phyloP scores from a whole-genome alignment of 2,329 filamentous ascomycete species.

The Pyrenophora tritici-repentis region DNA sequence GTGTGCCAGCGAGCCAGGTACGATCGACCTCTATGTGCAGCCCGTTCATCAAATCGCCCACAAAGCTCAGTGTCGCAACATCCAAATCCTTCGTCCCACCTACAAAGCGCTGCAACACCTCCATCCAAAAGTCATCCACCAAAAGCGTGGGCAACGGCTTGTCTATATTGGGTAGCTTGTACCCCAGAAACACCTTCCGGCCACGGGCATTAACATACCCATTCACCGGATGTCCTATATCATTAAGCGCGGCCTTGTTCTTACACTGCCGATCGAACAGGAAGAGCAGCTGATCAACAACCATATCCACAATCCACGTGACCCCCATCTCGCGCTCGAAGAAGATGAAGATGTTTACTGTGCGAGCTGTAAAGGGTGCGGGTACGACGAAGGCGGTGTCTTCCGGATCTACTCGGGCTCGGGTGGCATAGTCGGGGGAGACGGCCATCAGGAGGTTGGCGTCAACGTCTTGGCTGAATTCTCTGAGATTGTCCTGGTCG shows the following conservation, averaged over 20 bases:
- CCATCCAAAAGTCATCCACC: neutral
- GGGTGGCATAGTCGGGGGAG: neutral
- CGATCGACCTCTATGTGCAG: neutral
- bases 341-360: slow-evolving; percentile 4
- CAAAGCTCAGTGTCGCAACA: neutral
- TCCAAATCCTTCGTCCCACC: neutral
- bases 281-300: neutral
- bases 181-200: neutral
- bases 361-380: neutral
- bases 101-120: neutral
- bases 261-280: neutral
- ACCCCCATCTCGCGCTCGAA: slow-evolving; percentile 1
- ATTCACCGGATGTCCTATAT: neutral
- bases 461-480: neutral
- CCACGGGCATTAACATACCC: neutral
- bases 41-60: neutral
- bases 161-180: neutral
- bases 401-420: neutral
- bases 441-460: neutral
- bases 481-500: neutral
- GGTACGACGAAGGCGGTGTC: neutral
- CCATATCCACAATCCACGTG: neutral
- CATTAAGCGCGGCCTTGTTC: neutral
- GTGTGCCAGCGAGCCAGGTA: neutral
- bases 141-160: neutral